Evolutionary conservation across 2,329 filamentous ascomycete genomes (phyloP).

Genomic region (Exserohilum rostratum): DNA sequence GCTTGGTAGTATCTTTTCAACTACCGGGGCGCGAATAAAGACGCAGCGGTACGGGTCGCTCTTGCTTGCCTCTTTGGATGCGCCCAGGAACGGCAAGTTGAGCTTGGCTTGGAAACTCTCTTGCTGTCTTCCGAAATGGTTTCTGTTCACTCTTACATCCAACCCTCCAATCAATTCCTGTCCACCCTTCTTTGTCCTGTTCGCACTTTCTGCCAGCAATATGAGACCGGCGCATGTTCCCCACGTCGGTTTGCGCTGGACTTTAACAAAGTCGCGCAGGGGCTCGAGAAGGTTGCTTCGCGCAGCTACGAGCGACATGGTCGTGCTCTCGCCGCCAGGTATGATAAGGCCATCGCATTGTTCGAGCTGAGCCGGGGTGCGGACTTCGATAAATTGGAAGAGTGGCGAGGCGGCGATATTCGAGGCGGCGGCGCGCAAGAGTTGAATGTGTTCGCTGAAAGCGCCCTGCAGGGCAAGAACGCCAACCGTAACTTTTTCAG

Average conservation of each 20-base stretch:
- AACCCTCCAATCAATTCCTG: slow-evolving; percentile 93
- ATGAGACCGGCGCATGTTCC: slow-evolving; percentile 96
- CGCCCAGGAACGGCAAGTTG: slow-evolving; percentile 70
- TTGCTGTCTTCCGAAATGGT: slow-evolving; percentile 92
- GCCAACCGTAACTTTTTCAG: slow-evolving; percentile 57
- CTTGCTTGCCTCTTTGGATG: slow-evolving; percentile 33
- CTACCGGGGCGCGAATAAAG: slow-evolving; percentile 93
- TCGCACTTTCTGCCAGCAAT: slow-evolving; percentile 84
- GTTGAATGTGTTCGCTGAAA: slow-evolving; percentile 83
- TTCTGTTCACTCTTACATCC: slow-evolving; percentile 87
- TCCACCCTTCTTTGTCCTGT: slow-evolving; percentile 85
- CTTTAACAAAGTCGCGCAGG: slow-evolving; percentile 87
- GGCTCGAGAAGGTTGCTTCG: slow-evolving; percentile 83
- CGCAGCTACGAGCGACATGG: slow-evolving; percentile 85
- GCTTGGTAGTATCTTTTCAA: slow-evolving; percentile 75
- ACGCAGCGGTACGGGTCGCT: slow-evolving; percentile 74
- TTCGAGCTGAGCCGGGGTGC: slow-evolving; percentile 73
- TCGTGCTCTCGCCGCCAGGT: slow-evolving; percentile 93
- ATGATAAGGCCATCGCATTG: slow-evolving; percentile 84
- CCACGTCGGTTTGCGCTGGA: slow-evolving; percentile 83
- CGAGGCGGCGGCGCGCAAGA: slow-evolving; percentile 72
- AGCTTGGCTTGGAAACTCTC: slow-evolving; percentile 86
- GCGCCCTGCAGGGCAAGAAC: slow-evolving; percentile 86
- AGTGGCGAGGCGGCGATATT: slow-evolving; percentile 45
- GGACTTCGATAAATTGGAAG: slow-evolving; percentile 74